phyloP scores from a whole-genome alignment of 2,329 filamentous ascomycete species.

The Cytospora paraplurivora region DNA sequence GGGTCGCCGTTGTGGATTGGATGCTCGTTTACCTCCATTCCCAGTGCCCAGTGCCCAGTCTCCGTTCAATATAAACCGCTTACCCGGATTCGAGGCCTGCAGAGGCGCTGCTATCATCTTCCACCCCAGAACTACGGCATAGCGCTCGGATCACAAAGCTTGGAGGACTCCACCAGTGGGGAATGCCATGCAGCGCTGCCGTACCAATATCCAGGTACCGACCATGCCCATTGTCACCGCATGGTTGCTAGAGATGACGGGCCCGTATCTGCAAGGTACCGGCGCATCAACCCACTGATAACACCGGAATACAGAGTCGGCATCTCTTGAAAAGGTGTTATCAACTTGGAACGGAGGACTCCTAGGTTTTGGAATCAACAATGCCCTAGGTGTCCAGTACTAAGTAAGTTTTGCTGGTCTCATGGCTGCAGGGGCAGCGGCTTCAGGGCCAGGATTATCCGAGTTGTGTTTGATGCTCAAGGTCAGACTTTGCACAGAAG shows the following conservation, averaged over 20 bases:
- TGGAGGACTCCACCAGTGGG: background rate
- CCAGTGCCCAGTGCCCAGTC: background rate
- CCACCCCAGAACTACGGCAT: too few species aligned
- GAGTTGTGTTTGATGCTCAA: slow-evolving; percentile 2
- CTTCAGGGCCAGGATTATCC: slow-evolving; percentile 12
- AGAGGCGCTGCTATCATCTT: too few species aligned
- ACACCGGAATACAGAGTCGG: background rate
- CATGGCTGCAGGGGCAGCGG: too few species aligned
- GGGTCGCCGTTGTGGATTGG: background rate
- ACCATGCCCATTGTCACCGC: background rate
- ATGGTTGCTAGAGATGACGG: background rate
- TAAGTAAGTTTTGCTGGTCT: too few species aligned
- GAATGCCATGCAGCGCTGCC: background rate
- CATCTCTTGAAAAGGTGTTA: background rate
- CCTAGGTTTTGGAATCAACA: background rate
- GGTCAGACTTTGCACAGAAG: slow-evolving; percentile 16
- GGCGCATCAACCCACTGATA: background rate
- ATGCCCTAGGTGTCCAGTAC: background rate
- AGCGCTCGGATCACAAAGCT: background rate
- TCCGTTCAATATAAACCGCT: too few species aligned
- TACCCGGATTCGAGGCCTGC: too few species aligned
- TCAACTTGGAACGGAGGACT: background rate
- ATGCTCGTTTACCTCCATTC: background rate
- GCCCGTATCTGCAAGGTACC: slow-evolving; percentile 2
- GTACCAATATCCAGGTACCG: background rate